Conservation (phyloP, 306 rosid genomes). For the Begonia loranthoides region DNA sequence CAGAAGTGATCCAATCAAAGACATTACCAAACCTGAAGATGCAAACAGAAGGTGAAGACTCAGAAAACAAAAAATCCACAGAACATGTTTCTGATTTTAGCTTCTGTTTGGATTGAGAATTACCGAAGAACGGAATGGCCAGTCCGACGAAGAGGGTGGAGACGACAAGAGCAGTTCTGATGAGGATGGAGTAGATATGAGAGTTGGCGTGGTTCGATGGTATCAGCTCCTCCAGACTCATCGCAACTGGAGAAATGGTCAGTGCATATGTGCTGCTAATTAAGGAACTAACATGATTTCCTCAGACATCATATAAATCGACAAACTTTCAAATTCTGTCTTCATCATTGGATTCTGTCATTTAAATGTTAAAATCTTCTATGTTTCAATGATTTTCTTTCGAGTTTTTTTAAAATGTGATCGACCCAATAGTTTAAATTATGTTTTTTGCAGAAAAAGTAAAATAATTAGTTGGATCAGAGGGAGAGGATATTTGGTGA, state of each 20-base stretch:
- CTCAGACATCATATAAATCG: neutral
- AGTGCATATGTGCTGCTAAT: slow-evolving; percentile 69
- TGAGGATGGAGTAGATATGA: slow-evolving; percentile 43
- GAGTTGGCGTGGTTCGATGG: slow-evolving; percentile 63
- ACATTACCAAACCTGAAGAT: slow-evolving; percentile 68
- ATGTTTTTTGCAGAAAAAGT: too few relatives aligned
- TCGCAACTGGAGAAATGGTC: slow-evolving; percentile 90
- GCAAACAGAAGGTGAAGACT: neutral
- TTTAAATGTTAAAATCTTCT: too few relatives aligned
- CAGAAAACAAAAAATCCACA: neutral
- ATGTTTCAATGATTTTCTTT: too few relatives aligned
- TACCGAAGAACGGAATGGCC: slow-evolving; percentile 84
- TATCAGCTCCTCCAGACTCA: slow-evolving; percentile 93
- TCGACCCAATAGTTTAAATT: too few relatives aligned
- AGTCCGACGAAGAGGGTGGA: slow-evolving; percentile 80
- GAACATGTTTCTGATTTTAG: neutral
- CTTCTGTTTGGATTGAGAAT: slow-evolving; percentile 8
- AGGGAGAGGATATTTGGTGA: slow-evolving; percentile 99
- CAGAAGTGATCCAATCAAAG: slow-evolving; percentile 83
- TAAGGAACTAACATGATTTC: slow-evolving; percentile 55
- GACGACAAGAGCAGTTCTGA: slow-evolving; percentile 71
- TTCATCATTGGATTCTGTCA: too few relatives aligned
- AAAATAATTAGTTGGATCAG: slow-evolving; percentile 2
- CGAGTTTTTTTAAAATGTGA: too few relatives aligned
- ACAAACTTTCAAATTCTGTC: too few relatives aligned